Evolutionary conservation across 179 eudicot genomes (phyloP).

Genomic region (Silene vulgaris): DNA sequence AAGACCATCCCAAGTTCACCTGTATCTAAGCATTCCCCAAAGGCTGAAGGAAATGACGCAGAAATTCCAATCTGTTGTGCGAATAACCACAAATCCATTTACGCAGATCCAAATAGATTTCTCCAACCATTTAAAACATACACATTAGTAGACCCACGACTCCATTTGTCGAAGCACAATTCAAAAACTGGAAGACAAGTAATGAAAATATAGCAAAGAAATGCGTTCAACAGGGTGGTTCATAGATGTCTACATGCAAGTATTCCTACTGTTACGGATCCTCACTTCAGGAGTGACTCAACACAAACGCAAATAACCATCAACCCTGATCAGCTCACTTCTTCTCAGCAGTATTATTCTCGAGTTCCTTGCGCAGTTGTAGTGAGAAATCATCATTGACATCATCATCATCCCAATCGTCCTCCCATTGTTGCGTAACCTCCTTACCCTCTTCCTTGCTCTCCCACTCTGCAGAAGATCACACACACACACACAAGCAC

Average conservation of each 20-base stretch:
- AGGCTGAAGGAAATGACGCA: background rate
- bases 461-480: conserved; percentile 52
- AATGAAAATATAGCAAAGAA: background rate
- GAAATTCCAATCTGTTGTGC: background rate
- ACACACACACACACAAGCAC: background rate
- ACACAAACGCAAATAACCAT: background rate
- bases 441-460: conserved; percentile 72
- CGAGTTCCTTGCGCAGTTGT: conserved; percentile 74
- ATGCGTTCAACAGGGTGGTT: background rate
- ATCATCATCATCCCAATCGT: conserved; percentile 91
- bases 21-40: background rate
- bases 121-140: background rate
- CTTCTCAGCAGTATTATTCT: conserved; percentile 49
- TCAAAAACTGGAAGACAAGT: background rate
- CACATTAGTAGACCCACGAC: background rate
- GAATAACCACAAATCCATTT: background rate
- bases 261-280: background rate
- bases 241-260: conserved; percentile 12
- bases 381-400: conserved; percentile 83
- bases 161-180: background rate
- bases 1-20: background rate
- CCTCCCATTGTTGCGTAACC: conserved; percentile 81
- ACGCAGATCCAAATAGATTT: background rate
- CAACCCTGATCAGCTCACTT: conserved; percentile 33
- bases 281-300: background rate